Percentiles rank a stretch among this genome's conserved stretches.
Evolutionary conservation across 345 rosid species (phyloP).

Genomic region (Eucalyptus dawsonii): DNA sequence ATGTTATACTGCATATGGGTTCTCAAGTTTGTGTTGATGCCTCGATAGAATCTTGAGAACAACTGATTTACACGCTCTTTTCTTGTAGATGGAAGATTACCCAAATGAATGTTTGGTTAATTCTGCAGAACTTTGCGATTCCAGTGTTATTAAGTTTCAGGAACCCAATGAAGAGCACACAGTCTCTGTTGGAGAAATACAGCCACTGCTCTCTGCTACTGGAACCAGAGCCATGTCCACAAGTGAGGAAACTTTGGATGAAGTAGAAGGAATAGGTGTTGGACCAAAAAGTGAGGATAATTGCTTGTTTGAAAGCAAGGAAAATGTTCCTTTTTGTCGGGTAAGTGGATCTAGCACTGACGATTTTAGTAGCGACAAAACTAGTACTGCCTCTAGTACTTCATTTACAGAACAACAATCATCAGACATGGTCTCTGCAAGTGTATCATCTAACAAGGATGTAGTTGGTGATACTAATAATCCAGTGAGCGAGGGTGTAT

Average conservation of each 20-base stretch:
- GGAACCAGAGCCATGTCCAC: constrained; percentile 18
- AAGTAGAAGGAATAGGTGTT: constrained; percentile 4
- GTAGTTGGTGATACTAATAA: constrained; percentile 28
- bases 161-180: constrained; percentile 7
- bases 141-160: constrained; percentile 1
- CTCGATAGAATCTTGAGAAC: not conserved
- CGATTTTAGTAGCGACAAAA: constrained; percentile 24
- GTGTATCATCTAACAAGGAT: constrained; percentile 30
- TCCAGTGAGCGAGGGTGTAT: constrained; percentile 17
- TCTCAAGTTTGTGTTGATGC: not conserved
- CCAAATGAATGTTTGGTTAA: constrained; percentile 11
- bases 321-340: constrained; percentile 22
- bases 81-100: constrained; percentile 28
- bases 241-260: constrained; percentile 8
- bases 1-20: not conserved
- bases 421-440: constrained; percentile 31
- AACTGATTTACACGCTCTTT: not conserved
- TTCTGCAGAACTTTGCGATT: constrained; percentile 12
- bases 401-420: constrained; percentile 26
- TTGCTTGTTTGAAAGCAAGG: constrained; percentile 20
- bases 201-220: constrained; percentile 4
- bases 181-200: constrained; percentile 5
- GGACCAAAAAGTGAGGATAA: constrained; percentile 9
- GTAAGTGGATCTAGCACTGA: constrained; percentile 19
- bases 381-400: constrained; percentile 27